Percentiles rank a stretch among this genome's conserved stretches.
Evolutionary conservation across 495 filamentous ascomycete genomes (phyloP).

Genomic region (Penicillium taxi): DNA sequence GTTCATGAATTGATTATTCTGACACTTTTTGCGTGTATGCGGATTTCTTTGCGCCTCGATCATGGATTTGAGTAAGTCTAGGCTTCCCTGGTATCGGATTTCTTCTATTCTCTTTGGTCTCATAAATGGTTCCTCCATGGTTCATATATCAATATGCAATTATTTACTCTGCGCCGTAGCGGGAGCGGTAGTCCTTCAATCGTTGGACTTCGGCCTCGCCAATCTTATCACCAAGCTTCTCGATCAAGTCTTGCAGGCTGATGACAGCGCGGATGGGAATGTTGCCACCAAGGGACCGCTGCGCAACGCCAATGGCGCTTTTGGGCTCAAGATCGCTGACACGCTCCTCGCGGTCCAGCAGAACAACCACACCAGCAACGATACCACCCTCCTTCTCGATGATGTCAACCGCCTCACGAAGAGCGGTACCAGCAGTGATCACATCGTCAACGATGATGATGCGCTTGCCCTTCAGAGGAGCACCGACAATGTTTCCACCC

Average conservation of each 20-base stretch:
- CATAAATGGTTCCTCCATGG: conserved; percentile 17
- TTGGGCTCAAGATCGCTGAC: conserved; percentile 46
- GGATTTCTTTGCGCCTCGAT: background rate
- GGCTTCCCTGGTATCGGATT: conserved; percentile 18
- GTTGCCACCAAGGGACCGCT: conserved; percentile 50
- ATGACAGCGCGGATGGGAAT: conserved; percentile 44
- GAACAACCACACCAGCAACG: conserved; percentile 76
- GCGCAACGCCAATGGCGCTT: conserved; percentile 74
- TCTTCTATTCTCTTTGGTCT: conserved; percentile 6
- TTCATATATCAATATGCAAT: conserved; percentile 2
- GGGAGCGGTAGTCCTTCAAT: conserved; percentile 69
- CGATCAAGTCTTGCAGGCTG: conserved; percentile 71
- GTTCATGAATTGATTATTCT: background rate
- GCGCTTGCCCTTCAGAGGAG: conserved; percentile 69
- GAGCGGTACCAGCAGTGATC: conserved; percentile 87
- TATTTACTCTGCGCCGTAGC: conserved; percentile 48
- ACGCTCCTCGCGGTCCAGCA: conserved; percentile 83
- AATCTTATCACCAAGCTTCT: conserved; percentile 41
- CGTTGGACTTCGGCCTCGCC: conserved; percentile 55
- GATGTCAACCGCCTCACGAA: conserved; percentile 81
- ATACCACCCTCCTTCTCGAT: conserved; percentile 72
- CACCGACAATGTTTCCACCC: conserved; percentile 84
- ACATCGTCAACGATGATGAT: conserved; percentile 94
- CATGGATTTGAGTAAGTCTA: conserved; percentile 9
- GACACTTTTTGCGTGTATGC: background rate